Base-by-base conservation (phyloP, 2,329 filamentous ascomycete species). In the Aspergillus sp. region DNA sequence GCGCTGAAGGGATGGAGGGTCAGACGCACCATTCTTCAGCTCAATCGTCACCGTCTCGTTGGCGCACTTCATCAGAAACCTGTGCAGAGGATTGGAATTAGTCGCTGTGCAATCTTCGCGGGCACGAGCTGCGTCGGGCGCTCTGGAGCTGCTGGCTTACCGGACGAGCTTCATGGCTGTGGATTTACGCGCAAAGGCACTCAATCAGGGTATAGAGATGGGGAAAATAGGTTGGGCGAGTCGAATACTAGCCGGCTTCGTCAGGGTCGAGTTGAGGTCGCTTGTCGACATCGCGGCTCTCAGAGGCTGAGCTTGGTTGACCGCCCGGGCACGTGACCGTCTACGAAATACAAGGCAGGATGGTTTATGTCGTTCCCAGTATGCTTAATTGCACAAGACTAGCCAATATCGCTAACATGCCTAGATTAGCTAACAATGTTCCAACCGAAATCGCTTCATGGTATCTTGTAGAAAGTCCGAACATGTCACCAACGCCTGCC, bases 31-130 rank as follows among this genome's bases (percentile, higher is more conserved):
- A 86, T 98, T 98, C 80, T 99, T 99, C 69, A 99, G 84, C 80
- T 99, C 95, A 78, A 99, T 91, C 48, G 94, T 98, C 72, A 98
- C 95, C 72, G 95, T 96, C 83, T 99, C 95, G 80, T 97, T 98
- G 79, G 91, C 88, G 80, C 94, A 98, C 84, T 99, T 99, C 94
- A 98, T 98, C 71, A 99, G 84, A 79, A 99, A 99, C 78, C 95
- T 98, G 58, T 73, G 32, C 32, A 36, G 32, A 27, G 25, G 25
- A 36, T 66, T 23, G 11, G 49, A 36, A 11, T 54, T 19, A 48
- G 52, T 44, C 32, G 8, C 25, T 13, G 52, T 44, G 8, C 25
- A 19, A 23, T 41, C 6, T 38, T 17, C 21, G 44, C 38, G 42
- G 49, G 23, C 47, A 6, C 41, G 15, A 48, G 44, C 38, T 52